These are phyloP conservation scores for Leccinum broughii DNA, from an alignment of 768 basidiomycete species.

Conservation along the genomic window DNA sequence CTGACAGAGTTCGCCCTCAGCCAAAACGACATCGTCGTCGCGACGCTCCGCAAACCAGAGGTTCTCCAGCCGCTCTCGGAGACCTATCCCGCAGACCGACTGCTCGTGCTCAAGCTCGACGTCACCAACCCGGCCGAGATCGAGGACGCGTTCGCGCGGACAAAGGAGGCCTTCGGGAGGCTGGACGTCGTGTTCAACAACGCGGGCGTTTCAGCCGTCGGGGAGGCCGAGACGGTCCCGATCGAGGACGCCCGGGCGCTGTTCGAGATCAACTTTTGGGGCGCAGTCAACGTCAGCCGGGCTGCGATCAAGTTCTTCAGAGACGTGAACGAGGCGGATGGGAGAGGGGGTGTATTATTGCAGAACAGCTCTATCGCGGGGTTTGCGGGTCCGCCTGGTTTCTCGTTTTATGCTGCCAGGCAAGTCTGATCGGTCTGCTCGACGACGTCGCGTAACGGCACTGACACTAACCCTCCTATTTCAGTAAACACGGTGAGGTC, in stretches of 20 bases:
- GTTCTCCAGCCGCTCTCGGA: constrained; percentile 7
- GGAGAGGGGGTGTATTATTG: constrained; percentile 28
- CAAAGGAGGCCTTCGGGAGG: constrained; percentile 13
- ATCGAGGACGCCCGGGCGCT: constrained; percentile 20
- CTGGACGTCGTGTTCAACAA: constrained; percentile 23
- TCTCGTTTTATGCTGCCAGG: constrained; percentile 25
- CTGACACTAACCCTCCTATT: not conserved
- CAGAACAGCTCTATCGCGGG: constrained; percentile 37
- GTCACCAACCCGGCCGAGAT: constrained; percentile 14
- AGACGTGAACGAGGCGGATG: constrained; percentile 34
- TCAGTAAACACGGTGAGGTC: constrained; percentile 22
- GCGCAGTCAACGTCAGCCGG: constrained; percentile 26
- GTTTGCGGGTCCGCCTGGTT: constrained; percentile 14
- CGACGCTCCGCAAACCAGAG: constrained; percentile 43
- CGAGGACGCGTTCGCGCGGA: constrained; percentile 11
- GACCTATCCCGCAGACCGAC: constrained; percentile 6
- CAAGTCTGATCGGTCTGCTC: not conserved
- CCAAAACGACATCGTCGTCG: constrained; percentile 41
- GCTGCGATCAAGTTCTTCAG: constrained; percentile 34
- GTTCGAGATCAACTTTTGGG: constrained; percentile 34
- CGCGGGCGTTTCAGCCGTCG: constrained; percentile 23
- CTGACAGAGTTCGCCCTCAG: constrained; percentile 34
- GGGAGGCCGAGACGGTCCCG: constrained; percentile 27
- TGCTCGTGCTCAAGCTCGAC: constrained; percentile 21
- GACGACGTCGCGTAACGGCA: constrained; percentile 11